Evolutionary conservation across 2,329 filamentous ascomycete genomes (phyloP), one percentile per base, ranked within the genome.

Genomic region (Lecanoromycetidae sp.): DNA sequence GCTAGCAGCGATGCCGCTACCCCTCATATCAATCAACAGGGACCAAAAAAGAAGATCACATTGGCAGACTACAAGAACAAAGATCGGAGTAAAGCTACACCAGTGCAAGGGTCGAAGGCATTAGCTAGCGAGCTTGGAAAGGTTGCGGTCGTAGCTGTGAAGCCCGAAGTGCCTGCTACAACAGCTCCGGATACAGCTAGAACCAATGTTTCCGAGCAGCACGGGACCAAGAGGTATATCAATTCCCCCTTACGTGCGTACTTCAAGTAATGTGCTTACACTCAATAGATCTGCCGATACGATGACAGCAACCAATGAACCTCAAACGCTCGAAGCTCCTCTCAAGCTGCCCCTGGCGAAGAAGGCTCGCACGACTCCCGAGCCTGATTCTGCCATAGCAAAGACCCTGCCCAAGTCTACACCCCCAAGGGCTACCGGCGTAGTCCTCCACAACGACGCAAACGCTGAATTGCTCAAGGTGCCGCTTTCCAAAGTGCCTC

Each of bases 21-120:
- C 17, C 65, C 71, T 30, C 59, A 55, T 36, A 62, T 57, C 44
- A 60, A 55, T 10, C n/a, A n/a, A 17, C 66, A 52, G 29, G 30
- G 68, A 17, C 52, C 60, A 20, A 79, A 75, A 63, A 80, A 78
- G 65, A 80, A 78, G 60, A 79, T 80, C 51, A 77, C 67, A 46
- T 60, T 80, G 44, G 74, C 69, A 34, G 76, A 74, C 32, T 81
- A 80, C 61, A 79, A 76, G 61, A 74, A 70, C 51, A 76, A 76
- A 57, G 70, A 44, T 10, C 41, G 41, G 19, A 49, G 38, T 63
- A 51, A 67, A 62, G 23, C 32, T 9, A 17, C 17, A 12, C 9
- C 33, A 29, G 22, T 13, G 13, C n/a, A n/a, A n/a, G n/a, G n/a
- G n/a, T n/a, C n/a, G n/a, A n/a, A n/a, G n/a, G n/a, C n/a, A n/a